phyloP scores from a whole-genome alignment of 73 alveolate species.

The Durusdinium trenchii region DNA sequence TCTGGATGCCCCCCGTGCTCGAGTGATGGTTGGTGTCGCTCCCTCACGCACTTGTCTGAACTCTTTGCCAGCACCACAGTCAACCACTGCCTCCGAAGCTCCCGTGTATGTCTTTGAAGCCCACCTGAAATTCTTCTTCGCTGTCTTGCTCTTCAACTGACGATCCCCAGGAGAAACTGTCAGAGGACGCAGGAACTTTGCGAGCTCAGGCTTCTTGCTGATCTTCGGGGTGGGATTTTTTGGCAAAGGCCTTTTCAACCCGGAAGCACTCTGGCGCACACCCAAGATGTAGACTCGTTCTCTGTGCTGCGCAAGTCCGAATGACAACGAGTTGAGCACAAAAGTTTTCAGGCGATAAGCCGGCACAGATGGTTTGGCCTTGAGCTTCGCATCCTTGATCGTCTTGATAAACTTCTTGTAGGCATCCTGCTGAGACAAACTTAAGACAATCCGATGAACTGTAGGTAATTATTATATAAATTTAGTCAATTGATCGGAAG shows the following conservation, averaged over 20 bases:
- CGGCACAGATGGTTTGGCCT: background rate
- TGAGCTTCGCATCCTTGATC: background rate
- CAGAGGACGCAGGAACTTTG: conserved; percentile 6
- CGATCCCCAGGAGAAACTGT: background rate
- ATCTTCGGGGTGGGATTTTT: background rate
- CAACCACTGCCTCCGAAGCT: background rate
- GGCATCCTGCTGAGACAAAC: background rate
- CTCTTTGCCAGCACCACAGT: background rate
- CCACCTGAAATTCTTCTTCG: background rate
- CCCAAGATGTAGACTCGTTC: conserved; percentile 17
- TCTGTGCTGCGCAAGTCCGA: background rate
- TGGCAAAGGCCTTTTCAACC: background rate
- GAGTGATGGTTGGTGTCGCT: background rate
- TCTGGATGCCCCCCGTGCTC: background rate
- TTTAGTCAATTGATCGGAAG: background rate
- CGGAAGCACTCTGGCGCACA: background rate
- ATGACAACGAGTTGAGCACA: background rate
- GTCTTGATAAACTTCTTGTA: background rate
- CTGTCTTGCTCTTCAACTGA: background rate
- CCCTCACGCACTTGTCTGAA: background rate
- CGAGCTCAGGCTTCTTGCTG: background rate
- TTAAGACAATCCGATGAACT: background rate
- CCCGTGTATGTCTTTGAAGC: background rate
- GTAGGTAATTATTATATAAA: too few relatives aligned
- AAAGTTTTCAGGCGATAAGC: background rate